These are phyloP conservation scores for Arabis hirsuta DNA, from an alignment of 345 rosid genomes.

Conservation along the genomic window DNA sequence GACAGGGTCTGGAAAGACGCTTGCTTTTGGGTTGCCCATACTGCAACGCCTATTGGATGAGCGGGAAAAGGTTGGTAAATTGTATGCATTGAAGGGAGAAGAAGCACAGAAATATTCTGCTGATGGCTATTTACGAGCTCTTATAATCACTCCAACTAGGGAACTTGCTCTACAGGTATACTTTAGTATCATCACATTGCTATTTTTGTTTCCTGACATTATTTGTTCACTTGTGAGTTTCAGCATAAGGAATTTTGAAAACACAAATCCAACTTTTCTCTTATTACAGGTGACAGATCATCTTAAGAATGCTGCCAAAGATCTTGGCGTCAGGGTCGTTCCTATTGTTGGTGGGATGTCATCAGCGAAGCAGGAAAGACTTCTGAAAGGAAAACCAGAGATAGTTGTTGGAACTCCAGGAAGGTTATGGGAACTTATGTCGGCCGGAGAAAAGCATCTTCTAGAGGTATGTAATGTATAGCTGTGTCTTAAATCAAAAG, in stretches of 20 bases:
- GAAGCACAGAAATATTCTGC: slow-evolving; percentile 70
- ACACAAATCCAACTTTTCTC: slow-evolving; percentile 20
- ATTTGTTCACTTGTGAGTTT: neutral
- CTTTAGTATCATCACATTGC: slow-evolving; percentile 26
- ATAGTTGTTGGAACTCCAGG: slow-evolving; percentile 95
- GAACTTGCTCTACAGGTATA: slow-evolving; percentile 92
- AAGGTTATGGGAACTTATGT: slow-evolving; percentile 97
- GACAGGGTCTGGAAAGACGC: slow-evolving; percentile 99
- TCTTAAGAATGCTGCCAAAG: slow-evolving; percentile 70
- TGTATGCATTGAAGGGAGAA: slow-evolving; percentile 58
- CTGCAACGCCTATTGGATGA: slow-evolving; percentile 92
- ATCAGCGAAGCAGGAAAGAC: slow-evolving; percentile 87
- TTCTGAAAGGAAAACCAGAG: slow-evolving; percentile 83
- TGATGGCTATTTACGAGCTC: slow-evolving; percentile 77
- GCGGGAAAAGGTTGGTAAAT: slow-evolving; percentile 62
- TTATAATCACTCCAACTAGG: slow-evolving; percentile 91
- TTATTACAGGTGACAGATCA: slow-evolving; percentile 78
- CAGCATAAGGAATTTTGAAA: slow-evolving; percentile 1
- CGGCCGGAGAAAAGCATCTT: slow-evolving; percentile 89
- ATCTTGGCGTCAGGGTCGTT: slow-evolving; percentile 67
- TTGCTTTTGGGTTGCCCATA: slow-evolving; percentile 97
- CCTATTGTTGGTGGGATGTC: slow-evolving; percentile 98
- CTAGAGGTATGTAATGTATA: slow-evolving; percentile 63
- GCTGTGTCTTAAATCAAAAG: neutral
- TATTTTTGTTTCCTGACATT: neutral